Evolutionary conservation across 257 asterid genomes (phyloP), one percentile per base, ranked within the genome.

Genomic region (Cinchona pubescens): DNA sequence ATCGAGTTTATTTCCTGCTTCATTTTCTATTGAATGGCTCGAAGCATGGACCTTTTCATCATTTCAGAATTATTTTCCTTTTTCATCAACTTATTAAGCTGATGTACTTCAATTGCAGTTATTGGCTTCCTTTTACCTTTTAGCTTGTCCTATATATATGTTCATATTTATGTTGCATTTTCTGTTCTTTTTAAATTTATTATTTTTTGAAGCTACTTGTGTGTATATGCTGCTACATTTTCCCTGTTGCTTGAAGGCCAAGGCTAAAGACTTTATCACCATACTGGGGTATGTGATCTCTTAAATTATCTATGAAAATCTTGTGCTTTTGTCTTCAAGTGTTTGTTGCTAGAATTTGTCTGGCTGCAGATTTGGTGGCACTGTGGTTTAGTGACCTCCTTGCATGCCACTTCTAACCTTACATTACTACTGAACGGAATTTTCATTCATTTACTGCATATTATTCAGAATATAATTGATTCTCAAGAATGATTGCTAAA

Each of bases 281-380:
- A 5, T 55, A 7, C 29, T 55, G 61, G 61, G 27, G 27, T 21
- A 21, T 23, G 13, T 5, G 23, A 25, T 38, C 42, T 51, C n/a
- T 55, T 55, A 21, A 55, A 19, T 5, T 55, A 55, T 21, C 7
- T 49, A 7, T 49, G 56, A 49, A 49, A 49, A 49, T 55, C 29
- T 23, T 7, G 29, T 55, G 27, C 61, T 55, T 55, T 3, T 55
- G n/a, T 55, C 19, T 21, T 55, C 13, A 18, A 55, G 13, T 23
- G 61, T 25, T 59, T 2, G 11, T 55, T n/a, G 18, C 37, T 27
- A 37, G 35, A 10, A 37, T 12, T 29, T 27, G 18, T 55, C 65
- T 15, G 45, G 73, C 37, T 68, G 58, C 59, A 27, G 59, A 45
- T 68, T 27, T 68, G 73, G 34, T n/a, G 35, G 64, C 64, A 11